These are phyloP conservation scores for Phytophthora melonis DNA, from an alignment of 352 stramenopile species.

Conservation along the genomic window DNA sequence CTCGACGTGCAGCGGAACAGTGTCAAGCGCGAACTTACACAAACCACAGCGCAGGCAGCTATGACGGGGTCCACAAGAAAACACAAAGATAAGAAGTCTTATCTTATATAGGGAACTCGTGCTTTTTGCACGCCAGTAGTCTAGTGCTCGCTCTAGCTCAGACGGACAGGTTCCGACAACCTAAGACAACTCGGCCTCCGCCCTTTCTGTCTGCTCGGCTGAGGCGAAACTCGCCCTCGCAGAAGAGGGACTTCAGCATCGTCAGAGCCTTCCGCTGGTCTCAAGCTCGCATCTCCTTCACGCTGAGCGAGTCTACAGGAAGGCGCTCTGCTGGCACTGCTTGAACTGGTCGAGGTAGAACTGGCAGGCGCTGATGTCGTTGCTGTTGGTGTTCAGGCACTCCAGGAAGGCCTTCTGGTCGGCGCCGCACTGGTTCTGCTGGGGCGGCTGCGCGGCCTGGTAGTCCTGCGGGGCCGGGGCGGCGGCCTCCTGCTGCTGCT, in stretches of 20 bases:
- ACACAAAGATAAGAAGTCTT: too few relatives aligned
- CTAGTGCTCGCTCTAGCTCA: conserved; percentile 14
- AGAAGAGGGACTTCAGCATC: conserved; percentile 4
- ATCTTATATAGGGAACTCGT: conserved; percentile 6
- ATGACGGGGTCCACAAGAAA: too few relatives aligned
- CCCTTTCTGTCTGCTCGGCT: conserved; percentile 2
- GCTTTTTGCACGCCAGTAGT: conserved; percentile 13
- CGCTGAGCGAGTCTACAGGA: conserved; percentile 51
- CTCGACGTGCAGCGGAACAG: neutral
- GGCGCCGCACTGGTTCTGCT: conserved; percentile 69
- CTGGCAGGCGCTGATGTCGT: conserved; percentile 90
- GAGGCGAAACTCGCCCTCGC: neutral
- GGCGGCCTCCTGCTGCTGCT: conserved; percentile 45
- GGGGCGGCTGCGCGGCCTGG: conserved; percentile 40
- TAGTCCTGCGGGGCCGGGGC: conserved; percentile 31
- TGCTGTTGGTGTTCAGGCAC: conserved; percentile 87
- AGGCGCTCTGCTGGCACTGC: conserved; percentile 78
- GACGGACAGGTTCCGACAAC: neutral
- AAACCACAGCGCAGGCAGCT: too few relatives aligned
- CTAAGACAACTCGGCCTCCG: neutral
- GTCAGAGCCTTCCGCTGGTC: neutral
- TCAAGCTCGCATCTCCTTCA: conserved; percentile 20
- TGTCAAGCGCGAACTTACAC: conserved; percentile 10
- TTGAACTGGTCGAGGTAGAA: conserved; percentile 92
- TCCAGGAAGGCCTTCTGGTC: conserved; percentile 88